A percentile compares a stretch with the other conserved stretches of the same genome.
phyloP scores from a whole-genome alignment of 257 asterid species.

The Coffea eugenioides region DNA sequence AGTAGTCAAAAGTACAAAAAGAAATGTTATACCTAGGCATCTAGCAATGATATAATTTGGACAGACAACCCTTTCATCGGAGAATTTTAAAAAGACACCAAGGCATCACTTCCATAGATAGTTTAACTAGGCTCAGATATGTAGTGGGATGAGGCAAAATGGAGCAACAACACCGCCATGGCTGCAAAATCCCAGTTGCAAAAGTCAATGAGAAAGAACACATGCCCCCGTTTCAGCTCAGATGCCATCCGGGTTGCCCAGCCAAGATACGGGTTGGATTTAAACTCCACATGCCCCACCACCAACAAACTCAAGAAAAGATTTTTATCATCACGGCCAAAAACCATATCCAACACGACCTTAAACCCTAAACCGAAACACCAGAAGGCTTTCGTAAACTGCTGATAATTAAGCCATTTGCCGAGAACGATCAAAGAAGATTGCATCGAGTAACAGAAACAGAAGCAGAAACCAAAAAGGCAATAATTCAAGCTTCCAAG shows the following conservation, averaged over 20 bases:
- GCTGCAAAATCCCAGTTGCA: conserved; percentile 32
- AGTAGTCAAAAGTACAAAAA: too few species aligned
- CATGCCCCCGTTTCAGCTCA: conserved; percentile 3
- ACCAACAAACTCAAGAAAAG: background rate
- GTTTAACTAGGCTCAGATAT: conserved; percentile 22
- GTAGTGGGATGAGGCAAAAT: background rate
- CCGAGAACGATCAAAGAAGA: background rate
- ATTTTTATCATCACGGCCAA: conserved; percentile 28
- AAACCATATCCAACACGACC: background rate
- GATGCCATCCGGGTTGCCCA: conserved; percentile 12
- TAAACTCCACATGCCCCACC: background rate
- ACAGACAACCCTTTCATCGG: too few species aligned
- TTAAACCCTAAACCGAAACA: background rate
- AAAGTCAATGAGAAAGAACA: background rate
- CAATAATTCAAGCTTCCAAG: background rate
- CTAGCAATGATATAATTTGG: background rate
- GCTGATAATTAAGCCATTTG: background rate
- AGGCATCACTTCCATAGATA: background rate
- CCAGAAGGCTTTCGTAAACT: background rate
- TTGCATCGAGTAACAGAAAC: background rate
- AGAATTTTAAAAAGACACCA: background rate
- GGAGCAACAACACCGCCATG: conserved; percentile 13
- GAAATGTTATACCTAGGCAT: too few species aligned
- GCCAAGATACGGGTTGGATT: background rate
- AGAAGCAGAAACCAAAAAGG: background rate